These are phyloP conservation scores for Perilla frutescens DNA, from an alignment of 257 asterid species.

Conservation along the genomic window DNA sequence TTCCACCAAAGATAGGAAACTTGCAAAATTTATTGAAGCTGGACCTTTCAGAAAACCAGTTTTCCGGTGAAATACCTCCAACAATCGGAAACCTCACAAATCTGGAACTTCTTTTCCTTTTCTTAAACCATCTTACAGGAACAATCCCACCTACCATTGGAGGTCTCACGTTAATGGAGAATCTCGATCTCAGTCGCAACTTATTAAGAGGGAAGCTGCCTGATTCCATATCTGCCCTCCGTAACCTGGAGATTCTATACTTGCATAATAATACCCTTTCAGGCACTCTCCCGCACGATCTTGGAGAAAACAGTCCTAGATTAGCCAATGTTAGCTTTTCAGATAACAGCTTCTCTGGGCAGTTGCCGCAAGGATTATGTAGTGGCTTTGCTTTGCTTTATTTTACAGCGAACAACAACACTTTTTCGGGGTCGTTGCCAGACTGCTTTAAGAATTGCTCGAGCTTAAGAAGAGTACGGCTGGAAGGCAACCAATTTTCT, in stretches of 20 bases:
- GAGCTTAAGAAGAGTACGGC: constrained; percentile 40
- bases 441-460: constrained; percentile 70
- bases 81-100: constrained; percentile 55
- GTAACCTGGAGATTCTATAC: constrained; percentile 43
- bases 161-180: constrained; percentile 41
- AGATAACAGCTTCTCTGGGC: constrained; percentile 63
- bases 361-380: constrained; percentile 65
- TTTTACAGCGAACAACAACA: constrained; percentile 58
- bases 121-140: constrained; percentile 61
- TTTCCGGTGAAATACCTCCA: constrained; percentile 67
- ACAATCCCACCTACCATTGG: constrained; percentile 63
- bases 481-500: too few relatives aligned
- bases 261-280: constrained; percentile 47
- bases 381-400: constrained; percentile 50
- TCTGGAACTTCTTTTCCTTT: constrained; percentile 53
- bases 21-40: constrained; percentile 38
- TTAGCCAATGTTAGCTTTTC: constrained; percentile 58
- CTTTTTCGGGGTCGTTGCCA: constrained; percentile 66
- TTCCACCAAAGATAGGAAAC: constrained; percentile 62
- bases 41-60: constrained; percentile 57
- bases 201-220: constrained; percentile 68
- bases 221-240: constrained; percentile 54
- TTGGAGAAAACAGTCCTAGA: constrained; percentile 53
- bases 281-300: constrained; percentile 60
- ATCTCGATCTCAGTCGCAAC: constrained; percentile 54